Percentiles rank a stretch among this genome's conserved stretches.
Conservation (phyloP, 2,329 filamentous ascomycete species). For the Venturia oleaginea region DNA sequence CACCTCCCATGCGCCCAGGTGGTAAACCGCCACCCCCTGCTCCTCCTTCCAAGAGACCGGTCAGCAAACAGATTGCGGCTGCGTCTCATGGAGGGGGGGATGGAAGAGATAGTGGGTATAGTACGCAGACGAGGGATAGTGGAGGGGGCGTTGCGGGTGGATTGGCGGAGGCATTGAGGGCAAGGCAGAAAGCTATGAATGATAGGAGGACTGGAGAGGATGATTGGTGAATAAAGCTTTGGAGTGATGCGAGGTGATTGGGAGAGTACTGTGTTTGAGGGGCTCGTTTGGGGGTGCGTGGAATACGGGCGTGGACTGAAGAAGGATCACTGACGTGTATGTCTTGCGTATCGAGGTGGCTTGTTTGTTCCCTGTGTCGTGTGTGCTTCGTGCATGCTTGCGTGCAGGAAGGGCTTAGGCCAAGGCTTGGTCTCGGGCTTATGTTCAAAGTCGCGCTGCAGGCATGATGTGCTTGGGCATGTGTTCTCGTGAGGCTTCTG, state of each 20-base stretch:
- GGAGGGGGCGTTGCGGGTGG: conserved; percentile 39
- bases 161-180: conserved; percentile 40
- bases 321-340: background rate
- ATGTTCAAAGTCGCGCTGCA: no score
- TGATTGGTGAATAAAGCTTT: conserved; percentile 7
- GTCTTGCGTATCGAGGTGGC: background rate
- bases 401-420: background rate
- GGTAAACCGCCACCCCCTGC: conserved; percentile 63
- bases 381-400: background rate
- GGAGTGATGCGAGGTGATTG: no score
- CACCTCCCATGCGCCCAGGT: conserved; percentile 40
- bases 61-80: conserved; percentile 60
- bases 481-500: no score
- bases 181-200: conserved; percentile 41
- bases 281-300: no score
- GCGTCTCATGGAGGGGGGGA: conserved; percentile 32
- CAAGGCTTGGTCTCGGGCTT: background rate
- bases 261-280: background rate
- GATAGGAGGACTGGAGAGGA: conserved; percentile 30
- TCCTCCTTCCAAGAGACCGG: conserved; percentile 73
- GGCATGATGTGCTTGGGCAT: no score
- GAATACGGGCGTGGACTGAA: no score
- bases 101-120: conserved; percentile 56
- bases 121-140: conserved; percentile 32
- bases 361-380: background rate